Evolutionary conservation across 495 filamentous ascomycete genomes (phyloP).

Genomic region (Penicillium manginii): DNA sequence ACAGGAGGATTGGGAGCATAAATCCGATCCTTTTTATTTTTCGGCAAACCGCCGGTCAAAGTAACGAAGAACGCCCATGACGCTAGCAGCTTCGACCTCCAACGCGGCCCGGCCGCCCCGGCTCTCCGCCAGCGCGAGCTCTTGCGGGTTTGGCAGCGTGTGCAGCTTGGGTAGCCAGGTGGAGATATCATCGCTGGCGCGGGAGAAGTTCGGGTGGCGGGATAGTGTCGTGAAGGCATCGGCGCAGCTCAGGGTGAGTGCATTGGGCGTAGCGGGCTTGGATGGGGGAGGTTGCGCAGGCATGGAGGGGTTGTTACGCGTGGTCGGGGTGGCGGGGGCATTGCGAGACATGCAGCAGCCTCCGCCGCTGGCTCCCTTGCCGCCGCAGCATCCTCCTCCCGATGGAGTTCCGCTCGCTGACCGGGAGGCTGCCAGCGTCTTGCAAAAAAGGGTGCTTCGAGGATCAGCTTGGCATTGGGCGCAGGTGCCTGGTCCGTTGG

Average conservation of each 20-base stretch:
- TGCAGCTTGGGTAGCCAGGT: slow-evolving; percentile 76
- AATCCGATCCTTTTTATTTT: slow-evolving; percentile 28
- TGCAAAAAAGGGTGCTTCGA: slow-evolving; percentile 82
- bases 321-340: slow-evolving; percentile 31
- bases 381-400: slow-evolving; percentile 57
- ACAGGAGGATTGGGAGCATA: slow-evolving; percentile 5
- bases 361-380: slow-evolving; percentile 52
- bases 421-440: slow-evolving; percentile 72
- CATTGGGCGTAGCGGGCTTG: slow-evolving; percentile 34
- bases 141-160: slow-evolving; percentile 53
- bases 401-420: slow-evolving; percentile 48
- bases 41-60: slow-evolving; percentile 77
- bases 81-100: slow-evolving; percentile 83
- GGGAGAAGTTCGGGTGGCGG: slow-evolving; percentile 77
- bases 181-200: slow-evolving; percentile 73
- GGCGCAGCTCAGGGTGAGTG: slow-evolving; percentile 63
- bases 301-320: slow-evolving; percentile 33
- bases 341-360: slow-evolving; percentile 55
- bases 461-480: slow-evolving; percentile 78
- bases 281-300: slow-evolving; percentile 28
- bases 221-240: slow-evolving; percentile 83
- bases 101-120: slow-evolving; percentile 57
- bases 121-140: slow-evolving; percentile 34
- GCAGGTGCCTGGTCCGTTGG: slow-evolving; percentile 78
- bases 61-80: slow-evolving; percentile 81